Conservation (phyloP, 2,329 filamentous ascomycete species). For the Hymenotorrendiella dingleyae region DNA sequence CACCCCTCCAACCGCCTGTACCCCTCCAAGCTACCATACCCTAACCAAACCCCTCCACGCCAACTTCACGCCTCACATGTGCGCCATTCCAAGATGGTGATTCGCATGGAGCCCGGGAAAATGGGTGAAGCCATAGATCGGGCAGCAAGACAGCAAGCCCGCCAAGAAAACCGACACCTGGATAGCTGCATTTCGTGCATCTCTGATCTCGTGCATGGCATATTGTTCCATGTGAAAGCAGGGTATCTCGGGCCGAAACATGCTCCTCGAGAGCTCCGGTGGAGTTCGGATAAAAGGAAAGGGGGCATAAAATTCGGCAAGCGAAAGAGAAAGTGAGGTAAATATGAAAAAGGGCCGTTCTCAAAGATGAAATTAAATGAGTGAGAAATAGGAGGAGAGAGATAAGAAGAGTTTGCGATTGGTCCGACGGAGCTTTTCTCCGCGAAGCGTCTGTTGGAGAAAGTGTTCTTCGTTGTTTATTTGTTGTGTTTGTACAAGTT, state of each 20-base stretch:
- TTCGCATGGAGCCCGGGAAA: slow-evolving; percentile 1
- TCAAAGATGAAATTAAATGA: neutral
- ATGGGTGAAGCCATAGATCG: neutral
- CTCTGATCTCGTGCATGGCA: too few species aligned
- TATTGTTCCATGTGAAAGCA: slow-evolving; percentile 4
- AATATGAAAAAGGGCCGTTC: neutral
- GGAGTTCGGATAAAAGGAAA: neutral
- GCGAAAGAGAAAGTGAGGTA: neutral
- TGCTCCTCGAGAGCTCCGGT: neutral
- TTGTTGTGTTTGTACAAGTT: too few species aligned
- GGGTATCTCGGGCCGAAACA: slow-evolving; percentile 8
- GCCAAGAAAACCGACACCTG: too few species aligned
- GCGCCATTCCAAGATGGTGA: neutral
- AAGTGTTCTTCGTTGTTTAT: neutral
- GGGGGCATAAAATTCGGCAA: neutral
- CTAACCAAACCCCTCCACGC: too few species aligned
- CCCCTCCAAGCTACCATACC: neutral
- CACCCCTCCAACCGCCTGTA: neutral
- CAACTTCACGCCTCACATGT: slow-evolving; percentile 1
- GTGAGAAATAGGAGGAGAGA: slow-evolving; percentile 1
- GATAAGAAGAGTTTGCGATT: too few species aligned
- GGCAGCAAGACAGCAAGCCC: slow-evolving; percentile 1
- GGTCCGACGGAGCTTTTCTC: too few species aligned
- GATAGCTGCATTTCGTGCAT: too few species aligned
- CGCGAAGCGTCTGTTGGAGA: too few species aligned